Conservation (phyloP, 106 monocot genomes). For the Posidonia australis region DNA sequence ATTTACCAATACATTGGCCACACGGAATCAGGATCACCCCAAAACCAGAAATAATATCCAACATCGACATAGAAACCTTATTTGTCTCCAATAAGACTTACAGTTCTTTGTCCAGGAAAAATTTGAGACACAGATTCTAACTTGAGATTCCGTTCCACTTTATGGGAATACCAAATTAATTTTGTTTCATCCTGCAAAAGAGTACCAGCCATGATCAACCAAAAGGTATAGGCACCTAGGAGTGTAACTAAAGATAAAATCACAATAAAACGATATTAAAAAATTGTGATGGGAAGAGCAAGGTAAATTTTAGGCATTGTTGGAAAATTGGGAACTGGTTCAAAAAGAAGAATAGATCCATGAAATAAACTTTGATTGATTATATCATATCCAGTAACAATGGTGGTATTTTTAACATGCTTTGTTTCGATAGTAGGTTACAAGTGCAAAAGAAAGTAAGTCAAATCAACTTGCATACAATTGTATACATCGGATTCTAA, state of each 20-base stretch:
- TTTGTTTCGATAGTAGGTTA: background rate
- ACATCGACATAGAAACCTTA: background rate
- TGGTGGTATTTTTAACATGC: background rate
- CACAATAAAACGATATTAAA: too few relatives aligned
- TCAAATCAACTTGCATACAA: too few relatives aligned
- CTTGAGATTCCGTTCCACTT: conserved; percentile 16
- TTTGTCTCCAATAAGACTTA: background rate
- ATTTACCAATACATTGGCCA: background rate
- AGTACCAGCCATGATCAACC: background rate
- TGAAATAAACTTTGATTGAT: background rate
- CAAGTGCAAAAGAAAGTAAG: too few relatives aligned
- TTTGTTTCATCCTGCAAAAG: conserved; percentile 12
- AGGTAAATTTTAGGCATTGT: too few relatives aligned
- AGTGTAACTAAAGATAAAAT: too few relatives aligned
- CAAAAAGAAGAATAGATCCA: too few relatives aligned
- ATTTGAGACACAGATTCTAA: conserved; percentile 16
- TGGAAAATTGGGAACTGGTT: too few relatives aligned
- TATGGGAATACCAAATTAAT: conserved; percentile 15
- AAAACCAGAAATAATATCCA: background rate
- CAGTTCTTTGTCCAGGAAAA: conserved; percentile 21
- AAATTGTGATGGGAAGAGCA: too few relatives aligned
- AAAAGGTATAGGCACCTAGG: too few relatives aligned
- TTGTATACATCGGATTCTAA: too few relatives aligned
- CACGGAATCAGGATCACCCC: background rate
- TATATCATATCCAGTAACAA: background rate